These are phyloP conservation scores for Conringia planisiliqua DNA, from an alignment of 345 rosid species.

Conservation along the genomic window DNA sequence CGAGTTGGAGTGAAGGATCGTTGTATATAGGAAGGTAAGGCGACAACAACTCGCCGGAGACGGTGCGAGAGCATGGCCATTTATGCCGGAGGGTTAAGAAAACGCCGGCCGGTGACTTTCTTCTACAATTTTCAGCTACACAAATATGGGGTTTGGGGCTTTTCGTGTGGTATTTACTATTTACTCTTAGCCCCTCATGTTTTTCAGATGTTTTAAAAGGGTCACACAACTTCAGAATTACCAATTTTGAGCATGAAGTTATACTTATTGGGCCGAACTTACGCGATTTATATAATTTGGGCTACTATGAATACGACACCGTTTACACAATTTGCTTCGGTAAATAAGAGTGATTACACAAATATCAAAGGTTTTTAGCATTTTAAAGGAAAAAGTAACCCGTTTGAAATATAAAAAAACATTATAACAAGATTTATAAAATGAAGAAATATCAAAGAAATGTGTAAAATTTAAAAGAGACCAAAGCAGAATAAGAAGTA, in stretches of 20 bases:
- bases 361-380: no score
- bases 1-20: constrained; percentile 29
- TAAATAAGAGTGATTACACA: no score
- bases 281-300: background rate
- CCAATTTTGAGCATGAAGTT: background rate
- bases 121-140: background rate
- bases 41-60: constrained; percentile 48
- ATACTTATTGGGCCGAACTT: background rate
- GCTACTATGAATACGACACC: background rate
- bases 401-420: background rate
- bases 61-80: constrained; percentile 46
- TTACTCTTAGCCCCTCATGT: background rate
- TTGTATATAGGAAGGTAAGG: constrained; percentile 28
- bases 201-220: background rate
- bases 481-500: background rate
- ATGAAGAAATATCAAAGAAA: background rate
- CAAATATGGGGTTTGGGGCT: constrained; percentile 13
- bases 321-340: background rate
- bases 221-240: background rate
- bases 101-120: background rate
- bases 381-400: background rate
- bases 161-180: background rate
- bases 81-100: constrained; percentile 3
- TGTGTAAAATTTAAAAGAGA: background rate
- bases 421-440: background rate